These are phyloP conservation scores for Cairneyella variabilis DNA, from an alignment of 495 filamentous ascomycete genomes.

Conservation along the genomic window DNA sequence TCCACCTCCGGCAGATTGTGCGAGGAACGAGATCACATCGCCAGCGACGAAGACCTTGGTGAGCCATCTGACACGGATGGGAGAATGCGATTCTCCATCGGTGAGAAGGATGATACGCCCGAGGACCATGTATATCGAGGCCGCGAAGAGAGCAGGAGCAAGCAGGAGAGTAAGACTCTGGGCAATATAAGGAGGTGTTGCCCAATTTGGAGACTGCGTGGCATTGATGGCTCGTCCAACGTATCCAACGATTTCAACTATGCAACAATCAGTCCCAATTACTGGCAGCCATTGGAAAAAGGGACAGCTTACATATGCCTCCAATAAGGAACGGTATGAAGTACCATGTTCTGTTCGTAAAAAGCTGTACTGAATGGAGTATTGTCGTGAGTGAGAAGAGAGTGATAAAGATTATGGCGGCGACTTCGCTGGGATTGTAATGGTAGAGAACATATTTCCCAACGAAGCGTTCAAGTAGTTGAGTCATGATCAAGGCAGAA, in stretches of 20 bases:
- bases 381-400: conserved; percentile 46
- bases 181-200: conserved; percentile 40
- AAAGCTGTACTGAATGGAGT: conserved; percentile 45
- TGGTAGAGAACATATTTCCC: conserved; percentile 18
- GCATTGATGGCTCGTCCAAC: conserved; percentile 38
- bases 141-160: conserved; percentile 49
- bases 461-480: neutral
- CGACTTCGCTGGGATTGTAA: conserved; percentile 46
- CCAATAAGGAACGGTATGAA: conserved; percentile 58
- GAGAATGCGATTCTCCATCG: conserved; percentile 35
- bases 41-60: conserved; percentile 43
- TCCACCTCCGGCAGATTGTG: conserved; percentile 34
- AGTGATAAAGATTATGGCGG: conserved; percentile 44
- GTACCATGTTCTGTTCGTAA: conserved; percentile 51
- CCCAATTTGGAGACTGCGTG: conserved; percentile 30
- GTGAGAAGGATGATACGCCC: conserved; percentile 42
- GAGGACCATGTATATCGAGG: conserved; percentile 51
- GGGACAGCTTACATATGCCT: conserved; percentile 41
- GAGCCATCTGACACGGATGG: conserved; percentile 34
- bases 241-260: conserved; percentile 44
- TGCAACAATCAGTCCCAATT: neutral
- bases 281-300: neutral
- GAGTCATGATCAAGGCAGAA: neutral
- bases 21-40: conserved; percentile 40
- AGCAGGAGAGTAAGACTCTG: conserved; percentile 44